These are phyloP conservation scores for Knufia petricola DNA, from an alignment of 2,329 filamentous ascomycete species.

Conservation along the genomic window DNA sequence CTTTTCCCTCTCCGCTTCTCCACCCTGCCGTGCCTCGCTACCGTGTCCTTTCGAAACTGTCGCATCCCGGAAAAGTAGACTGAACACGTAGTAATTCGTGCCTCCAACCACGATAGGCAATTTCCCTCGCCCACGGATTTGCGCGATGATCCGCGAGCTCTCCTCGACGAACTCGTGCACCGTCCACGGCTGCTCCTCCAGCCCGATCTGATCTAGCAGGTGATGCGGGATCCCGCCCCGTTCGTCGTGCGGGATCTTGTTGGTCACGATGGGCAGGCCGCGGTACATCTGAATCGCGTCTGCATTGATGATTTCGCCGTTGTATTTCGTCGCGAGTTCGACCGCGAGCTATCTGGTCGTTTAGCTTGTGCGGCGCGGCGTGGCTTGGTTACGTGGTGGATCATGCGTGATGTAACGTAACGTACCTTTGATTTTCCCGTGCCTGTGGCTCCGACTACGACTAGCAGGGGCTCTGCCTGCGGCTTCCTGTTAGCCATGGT, in stretches of 20 bases:
- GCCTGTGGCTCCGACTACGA: slow-evolving; percentile 80
- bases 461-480: slow-evolving; percentile 57
- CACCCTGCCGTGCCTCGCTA: too few relatives aligned
- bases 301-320: slow-evolving; percentile 92
- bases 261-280: slow-evolving; percentile 87
- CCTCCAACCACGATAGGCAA: slow-evolving; percentile 87
- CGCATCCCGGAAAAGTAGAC: slow-evolving; percentile 69
- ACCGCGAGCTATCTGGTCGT: slow-evolving; percentile 63
- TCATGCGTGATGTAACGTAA: too few relatives aligned
- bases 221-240: slow-evolving; percentile 77
- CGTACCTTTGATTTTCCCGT: slow-evolving; percentile 85
- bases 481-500: slow-evolving; percentile 14
- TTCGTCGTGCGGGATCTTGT: slow-evolving; percentile 72
- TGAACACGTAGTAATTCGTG: slow-evolving; percentile 90
- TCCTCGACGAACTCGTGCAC: slow-evolving; percentile 67
- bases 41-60: slow-evolving; percentile 41
- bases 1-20: slow-evolving; percentile 23
- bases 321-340: slow-evolving; percentile 69
- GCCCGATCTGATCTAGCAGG: slow-evolving; percentile 66
- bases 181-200: slow-evolving; percentile 72
- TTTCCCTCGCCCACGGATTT: slow-evolving; percentile 68
- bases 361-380: not conserved
- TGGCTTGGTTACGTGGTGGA: too few relatives aligned
- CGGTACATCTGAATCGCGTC: slow-evolving; percentile 97
- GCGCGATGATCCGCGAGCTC: slow-evolving; percentile 58